Percentiles rank a stretch among this genome's conserved stretches.
Evolutionary conservation across 441 rosid species (phyloP).

Genomic region (Erodium moschatum): DNA sequence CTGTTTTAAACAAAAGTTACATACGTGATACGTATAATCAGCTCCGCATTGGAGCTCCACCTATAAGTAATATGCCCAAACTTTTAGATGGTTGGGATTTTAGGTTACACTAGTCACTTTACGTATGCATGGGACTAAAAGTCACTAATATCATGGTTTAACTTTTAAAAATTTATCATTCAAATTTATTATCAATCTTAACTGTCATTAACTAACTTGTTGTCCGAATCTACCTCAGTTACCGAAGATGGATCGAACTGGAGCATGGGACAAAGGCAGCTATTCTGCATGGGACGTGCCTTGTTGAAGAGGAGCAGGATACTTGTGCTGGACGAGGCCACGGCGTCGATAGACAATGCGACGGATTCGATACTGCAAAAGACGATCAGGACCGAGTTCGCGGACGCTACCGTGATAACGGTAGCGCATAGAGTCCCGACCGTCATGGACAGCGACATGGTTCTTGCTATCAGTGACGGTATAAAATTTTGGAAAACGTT

Average conservation of each 20-base stretch:
- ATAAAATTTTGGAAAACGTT: too few relatives aligned
- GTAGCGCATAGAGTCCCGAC: conserved; percentile 57
- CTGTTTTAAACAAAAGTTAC: too few relatives aligned
- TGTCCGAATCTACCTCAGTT: conserved; percentile 23
- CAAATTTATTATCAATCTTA: background rate
- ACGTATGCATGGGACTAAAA: too few relatives aligned
- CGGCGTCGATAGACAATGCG: conserved; percentile 91
- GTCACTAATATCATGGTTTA: too few relatives aligned
- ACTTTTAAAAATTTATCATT: too few relatives aligned
- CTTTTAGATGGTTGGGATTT: too few relatives aligned
- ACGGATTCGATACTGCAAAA: conserved; percentile 76
- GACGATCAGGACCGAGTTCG: conserved; percentile 65
- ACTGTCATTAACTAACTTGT: background rate
- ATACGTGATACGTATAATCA: too few relatives aligned
- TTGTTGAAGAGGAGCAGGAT: conserved; percentile 70
- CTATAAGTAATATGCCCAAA: too few relatives aligned
- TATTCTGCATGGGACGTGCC: conserved; percentile 82
- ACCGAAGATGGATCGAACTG: conserved; percentile 79
- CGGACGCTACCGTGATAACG: conserved; percentile 70
- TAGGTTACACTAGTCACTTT: too few relatives aligned
- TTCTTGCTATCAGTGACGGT: conserved; percentile 83
- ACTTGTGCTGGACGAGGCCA: conserved; percentile 84
- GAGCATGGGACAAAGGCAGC: conserved; percentile 95
- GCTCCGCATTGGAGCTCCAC: too few relatives aligned
- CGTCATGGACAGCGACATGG: conserved; percentile 77